phyloP scores from a whole-genome alignment of 148 eudicot genomes.

The Amaranthus hypochondriacus region DNA sequence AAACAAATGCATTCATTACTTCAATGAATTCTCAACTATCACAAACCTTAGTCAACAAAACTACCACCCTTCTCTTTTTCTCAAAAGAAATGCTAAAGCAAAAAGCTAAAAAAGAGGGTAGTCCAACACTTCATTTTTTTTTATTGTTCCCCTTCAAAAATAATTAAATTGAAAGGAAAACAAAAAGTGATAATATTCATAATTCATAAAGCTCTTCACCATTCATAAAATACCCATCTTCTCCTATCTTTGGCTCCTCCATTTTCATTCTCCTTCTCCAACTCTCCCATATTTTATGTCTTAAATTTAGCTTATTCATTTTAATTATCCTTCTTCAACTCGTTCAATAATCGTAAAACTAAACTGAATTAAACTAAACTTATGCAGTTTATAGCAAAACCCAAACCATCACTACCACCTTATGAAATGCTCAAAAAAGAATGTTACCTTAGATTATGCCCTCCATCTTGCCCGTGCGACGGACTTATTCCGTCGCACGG shows the following conservation, averaged over 20 bases:
- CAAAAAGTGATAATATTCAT: conserved; percentile 9
- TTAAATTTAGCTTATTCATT: neutral
- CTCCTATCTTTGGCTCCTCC: conserved; percentile 5
- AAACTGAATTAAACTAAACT: neutral
- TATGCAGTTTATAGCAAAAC: conserved; percentile 42
- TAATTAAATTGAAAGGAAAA: conserved; percentile 13
- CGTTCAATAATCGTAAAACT: neutral
- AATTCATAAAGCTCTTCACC: neutral
- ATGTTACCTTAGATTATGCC: conserved; percentile 64
- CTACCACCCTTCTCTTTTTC: conserved; percentile 26
- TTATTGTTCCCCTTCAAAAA: neutral
- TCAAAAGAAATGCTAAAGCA: conserved; percentile 41
- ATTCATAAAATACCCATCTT: conserved; percentile 5
- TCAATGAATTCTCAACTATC: conserved; percentile 51
- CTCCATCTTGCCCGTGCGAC: conserved; percentile 72
- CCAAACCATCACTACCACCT: conserved; percentile 55
- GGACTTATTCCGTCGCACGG: conserved; percentile 59
- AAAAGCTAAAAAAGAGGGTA: conserved; percentile 28
- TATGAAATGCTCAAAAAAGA: conserved; percentile 45
- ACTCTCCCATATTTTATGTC: neutral
- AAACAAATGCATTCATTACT: conserved; percentile 41
- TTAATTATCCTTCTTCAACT: neutral
- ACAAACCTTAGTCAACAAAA: conserved; percentile 51
- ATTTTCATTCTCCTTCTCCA: neutral
- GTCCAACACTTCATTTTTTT: conserved; percentile 19